Conservation (phyloP, 2,329 filamentous ascomycete genomes). For the Aspergillus candidus region DNA sequence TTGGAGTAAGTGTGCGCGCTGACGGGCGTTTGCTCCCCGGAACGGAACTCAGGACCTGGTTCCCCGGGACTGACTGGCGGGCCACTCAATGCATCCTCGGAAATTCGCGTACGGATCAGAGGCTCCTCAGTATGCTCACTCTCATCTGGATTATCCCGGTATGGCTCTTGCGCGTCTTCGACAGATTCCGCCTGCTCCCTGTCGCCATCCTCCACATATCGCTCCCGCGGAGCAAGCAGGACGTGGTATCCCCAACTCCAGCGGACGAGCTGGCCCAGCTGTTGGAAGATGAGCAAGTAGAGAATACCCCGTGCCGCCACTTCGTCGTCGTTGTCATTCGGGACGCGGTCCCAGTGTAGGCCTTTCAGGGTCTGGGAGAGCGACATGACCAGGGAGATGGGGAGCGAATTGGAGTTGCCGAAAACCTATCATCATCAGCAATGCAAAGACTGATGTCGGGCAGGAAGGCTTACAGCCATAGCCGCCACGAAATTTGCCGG, state of each 20-base stretch:
- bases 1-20: conserved; percentile 30
- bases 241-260: conserved; percentile 99
- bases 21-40: conserved; percentile 38
- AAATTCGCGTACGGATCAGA: conserved; percentile 27
- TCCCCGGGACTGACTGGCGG: conserved; percentile 11
- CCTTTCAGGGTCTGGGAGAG: conserved; percentile 87
- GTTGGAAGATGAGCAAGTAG: conserved; percentile 95
- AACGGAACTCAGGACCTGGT: conserved; percentile 23
- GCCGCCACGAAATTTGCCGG: conserved; percentile 91
- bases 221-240: conserved; percentile 74
- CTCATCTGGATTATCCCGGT: conserved; percentile 36
- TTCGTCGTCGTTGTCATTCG: conserved; percentile 90
- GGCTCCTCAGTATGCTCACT: conserved; percentile 32
- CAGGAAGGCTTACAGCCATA: conserved; percentile 62
- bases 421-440: conserved; percentile 56
- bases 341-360: conserved; percentile 86
- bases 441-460: not conserved
- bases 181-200: conserved; percentile 32
- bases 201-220: conserved; percentile 41
- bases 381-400: conserved; percentile 91
- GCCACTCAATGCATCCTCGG: conserved; percentile 22
- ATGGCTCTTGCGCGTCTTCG: conserved; percentile 36
- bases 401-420: conserved; percentile 95
- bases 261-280: conserved; percentile 86
- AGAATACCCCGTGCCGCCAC: conserved; percentile 90